phyloP scores from a whole-genome alignment of 495 filamentous ascomycete genomes.

The Pyrenula aspistea region DNA sequence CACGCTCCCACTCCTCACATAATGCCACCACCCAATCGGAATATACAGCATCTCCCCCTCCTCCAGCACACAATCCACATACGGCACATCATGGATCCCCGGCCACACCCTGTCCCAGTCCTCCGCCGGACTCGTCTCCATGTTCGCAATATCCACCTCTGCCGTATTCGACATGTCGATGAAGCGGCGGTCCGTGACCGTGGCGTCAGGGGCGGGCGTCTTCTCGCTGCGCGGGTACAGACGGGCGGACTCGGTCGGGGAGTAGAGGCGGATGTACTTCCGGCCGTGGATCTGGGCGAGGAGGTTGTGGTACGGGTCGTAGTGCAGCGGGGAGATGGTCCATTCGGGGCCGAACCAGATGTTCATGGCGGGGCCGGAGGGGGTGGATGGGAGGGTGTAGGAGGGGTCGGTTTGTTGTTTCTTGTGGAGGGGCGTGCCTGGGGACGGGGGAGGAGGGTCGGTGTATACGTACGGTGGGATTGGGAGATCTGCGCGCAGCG shows the following conservation, averaged over 20 bases:
- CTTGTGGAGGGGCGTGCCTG: conserved; percentile 35
- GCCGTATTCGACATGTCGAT: conserved; percentile 94
- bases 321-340: conserved; percentile 87
- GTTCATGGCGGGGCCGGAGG: conserved; percentile 36
- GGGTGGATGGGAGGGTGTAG: conserved; percentile 4
- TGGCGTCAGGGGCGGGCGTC: not conserved
- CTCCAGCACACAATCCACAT: conserved; percentile 66
- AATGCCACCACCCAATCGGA: conserved; percentile 97
- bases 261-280: conserved; percentile 85
- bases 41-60: conserved; percentile 85
- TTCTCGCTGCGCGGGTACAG: conserved; percentile 38
- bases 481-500: conserved; percentile 60
- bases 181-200: conserved; percentile 3
- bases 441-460: conserved; percentile 31
- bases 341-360: conserved; percentile 85
- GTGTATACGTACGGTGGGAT: conserved; percentile 83
- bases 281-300: conserved; percentile 80
- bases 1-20: conserved; percentile 72
- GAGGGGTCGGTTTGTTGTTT: conserved; percentile 13
- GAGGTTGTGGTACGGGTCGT: conserved; percentile 89
- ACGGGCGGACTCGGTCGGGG: conserved; percentile 43
- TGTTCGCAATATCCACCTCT: conserved; percentile 52
- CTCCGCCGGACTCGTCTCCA: conserved; percentile 32
- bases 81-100: conserved; percentile 45
- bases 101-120: conserved; percentile 44